These are phyloP conservation scores for Leishmania amazonensis DNA, from an alignment of 208 protist species.

Conservation along the genomic window DNA sequence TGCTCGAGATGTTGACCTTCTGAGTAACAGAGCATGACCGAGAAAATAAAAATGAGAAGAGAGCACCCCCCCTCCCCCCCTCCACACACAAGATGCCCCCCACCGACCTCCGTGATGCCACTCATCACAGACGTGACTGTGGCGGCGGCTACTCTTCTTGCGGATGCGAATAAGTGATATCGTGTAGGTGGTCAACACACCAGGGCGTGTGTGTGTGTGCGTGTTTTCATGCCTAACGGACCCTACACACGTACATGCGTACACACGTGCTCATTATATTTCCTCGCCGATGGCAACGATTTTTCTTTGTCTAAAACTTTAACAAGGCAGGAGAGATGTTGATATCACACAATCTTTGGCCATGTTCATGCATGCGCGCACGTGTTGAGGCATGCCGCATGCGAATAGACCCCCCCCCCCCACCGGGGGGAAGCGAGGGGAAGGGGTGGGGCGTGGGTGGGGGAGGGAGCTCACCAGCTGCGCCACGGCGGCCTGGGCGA, in stretches of 20 bases:
- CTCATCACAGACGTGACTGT: neutral
- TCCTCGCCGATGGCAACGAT: neutral
- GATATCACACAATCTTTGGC: neutral
- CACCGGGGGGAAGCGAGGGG: neutral
- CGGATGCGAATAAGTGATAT: neutral
- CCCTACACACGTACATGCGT: neutral
- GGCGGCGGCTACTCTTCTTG: neutral
- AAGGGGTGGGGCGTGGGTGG: neutral
- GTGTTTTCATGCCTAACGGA: neutral
- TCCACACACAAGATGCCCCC: neutral
- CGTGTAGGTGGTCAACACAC: neutral
- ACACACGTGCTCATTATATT: neutral
- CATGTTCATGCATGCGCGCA: neutral
- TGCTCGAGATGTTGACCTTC: neutral
- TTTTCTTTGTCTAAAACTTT: neutral
- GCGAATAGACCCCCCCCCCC: neutral
- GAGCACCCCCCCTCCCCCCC: neutral
- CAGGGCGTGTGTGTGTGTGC: too few relatives aligned
- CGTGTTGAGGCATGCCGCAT: too few relatives aligned
- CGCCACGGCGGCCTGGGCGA: conserved; percentile 81
- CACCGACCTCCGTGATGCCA: neutral
- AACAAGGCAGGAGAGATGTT: neutral
- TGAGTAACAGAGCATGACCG: neutral
- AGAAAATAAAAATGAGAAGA: neutral
- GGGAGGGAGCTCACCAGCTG: conserved; percentile 53